These are phyloP conservation scores for Gracilaria caudata DNA, from an alignment of 23 red algal species.

Conservation along the genomic window DNA sequence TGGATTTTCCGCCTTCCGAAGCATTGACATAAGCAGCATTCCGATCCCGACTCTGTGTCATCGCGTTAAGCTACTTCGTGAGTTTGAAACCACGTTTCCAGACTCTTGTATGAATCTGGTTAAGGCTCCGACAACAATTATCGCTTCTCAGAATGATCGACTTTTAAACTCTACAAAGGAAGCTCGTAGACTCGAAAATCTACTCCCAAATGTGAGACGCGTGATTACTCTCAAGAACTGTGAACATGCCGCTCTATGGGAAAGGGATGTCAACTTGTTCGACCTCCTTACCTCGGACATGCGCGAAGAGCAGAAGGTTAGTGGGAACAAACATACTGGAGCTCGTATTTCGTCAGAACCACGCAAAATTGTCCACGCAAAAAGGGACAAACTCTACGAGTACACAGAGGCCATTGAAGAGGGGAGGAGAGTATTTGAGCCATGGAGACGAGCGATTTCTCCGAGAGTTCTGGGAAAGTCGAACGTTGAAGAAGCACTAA, in stretches of 20 bases:
- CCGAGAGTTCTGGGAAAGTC: constrained; percentile 26
- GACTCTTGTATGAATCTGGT: constrained; percentile 33
- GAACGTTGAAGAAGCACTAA: constrained; percentile 26
- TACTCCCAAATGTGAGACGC: constrained; percentile 22
- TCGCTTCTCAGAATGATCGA: constrained; percentile 39
- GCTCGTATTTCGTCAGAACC: not conserved
- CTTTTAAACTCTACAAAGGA: constrained; percentile 42
- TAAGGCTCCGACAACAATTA: not conserved
- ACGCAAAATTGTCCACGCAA: too few species aligned
- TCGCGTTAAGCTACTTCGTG: constrained; percentile 35
- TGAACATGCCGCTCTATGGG: constrained; percentile 56
- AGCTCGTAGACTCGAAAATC: constrained; percentile 15
- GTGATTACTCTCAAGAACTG: constrained; percentile 13
- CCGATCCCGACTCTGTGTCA: constrained; percentile 34
- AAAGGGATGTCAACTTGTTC: constrained; percentile 33
- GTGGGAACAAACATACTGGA: not conserved
- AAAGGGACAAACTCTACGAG: not conserved
- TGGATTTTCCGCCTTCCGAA: not conserved
- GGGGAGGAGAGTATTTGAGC: constrained; percentile 26
- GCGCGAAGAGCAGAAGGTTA: not conserved
- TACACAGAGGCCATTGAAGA: constrained; percentile 17
- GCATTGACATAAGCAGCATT: constrained; percentile 36
- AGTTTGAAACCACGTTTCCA: constrained; percentile 15
- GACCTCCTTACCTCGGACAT: constrained; percentile 18
- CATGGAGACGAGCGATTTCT: constrained; percentile 6